These are phyloP conservation scores for Cicer arietinum DNA, from an alignment of 306 rosid species.

Conservation along the genomic window DNA sequence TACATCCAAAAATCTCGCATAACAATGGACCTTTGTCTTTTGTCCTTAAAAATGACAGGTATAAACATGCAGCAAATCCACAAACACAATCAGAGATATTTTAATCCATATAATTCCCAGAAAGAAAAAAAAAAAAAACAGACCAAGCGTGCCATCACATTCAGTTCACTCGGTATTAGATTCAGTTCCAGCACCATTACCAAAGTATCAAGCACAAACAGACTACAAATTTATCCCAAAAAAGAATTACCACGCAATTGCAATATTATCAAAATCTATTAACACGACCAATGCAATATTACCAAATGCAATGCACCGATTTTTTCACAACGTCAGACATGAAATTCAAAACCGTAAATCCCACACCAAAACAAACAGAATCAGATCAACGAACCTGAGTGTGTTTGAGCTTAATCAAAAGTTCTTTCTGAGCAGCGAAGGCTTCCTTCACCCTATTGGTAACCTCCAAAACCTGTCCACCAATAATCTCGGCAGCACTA, in stretches of 20 bases:
- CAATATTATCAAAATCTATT: neutral
- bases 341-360: constrained; percentile 38
- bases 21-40: neutral
- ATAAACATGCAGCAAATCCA: constrained; percentile 5
- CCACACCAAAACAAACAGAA: constrained; percentile 1
- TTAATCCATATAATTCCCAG: neutral
- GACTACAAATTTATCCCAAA: neutral
- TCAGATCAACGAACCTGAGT: constrained; percentile 64
- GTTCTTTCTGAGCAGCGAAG: constrained; percentile 72
- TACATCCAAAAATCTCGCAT: neutral
- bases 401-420: constrained; percentile 66
- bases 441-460: constrained; percentile 68
- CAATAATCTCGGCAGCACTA: constrained; percentile 77
- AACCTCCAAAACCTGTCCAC: constrained; percentile 73
- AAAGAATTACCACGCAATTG: neutral
- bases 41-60: neutral
- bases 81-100: neutral
- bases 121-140: neutral
- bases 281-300: neutral
- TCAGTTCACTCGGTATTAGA: constrained; percentile 18
- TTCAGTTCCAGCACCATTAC: neutral
- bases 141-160: constrained; percentile 9
- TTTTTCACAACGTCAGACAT: neutral
- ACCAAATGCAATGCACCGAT: constrained; percentile 9
- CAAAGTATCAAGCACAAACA: neutral